These are phyloP conservation scores for Aotearoamyces nothofagi DNA, from an alignment of 2,329 filamentous ascomycete genomes.

Conservation along the genomic window DNA sequence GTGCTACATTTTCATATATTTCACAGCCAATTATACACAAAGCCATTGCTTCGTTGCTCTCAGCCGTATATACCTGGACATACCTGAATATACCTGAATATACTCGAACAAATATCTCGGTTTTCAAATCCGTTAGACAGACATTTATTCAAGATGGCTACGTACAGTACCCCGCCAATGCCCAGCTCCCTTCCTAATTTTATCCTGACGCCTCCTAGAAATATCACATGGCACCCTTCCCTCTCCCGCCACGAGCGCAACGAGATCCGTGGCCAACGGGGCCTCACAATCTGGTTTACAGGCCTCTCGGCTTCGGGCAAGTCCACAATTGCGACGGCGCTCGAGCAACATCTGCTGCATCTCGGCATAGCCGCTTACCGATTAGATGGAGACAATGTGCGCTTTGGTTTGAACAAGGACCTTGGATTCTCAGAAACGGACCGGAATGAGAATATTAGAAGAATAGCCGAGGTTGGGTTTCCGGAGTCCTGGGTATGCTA, in stretches of 20 bases:
- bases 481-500: constrained; percentile 1
- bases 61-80: too few species aligned
- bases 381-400: constrained; percentile 95
- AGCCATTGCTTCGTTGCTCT: too few species aligned
- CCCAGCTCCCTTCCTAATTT: constrained; percentile 1
- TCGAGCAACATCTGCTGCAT: constrained; percentile 93
- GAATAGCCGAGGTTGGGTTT: constrained; percentile 61
- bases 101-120: too few species aligned
- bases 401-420: constrained; percentile 96
- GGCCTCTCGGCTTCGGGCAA: constrained; percentile 94
- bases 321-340: constrained; percentile 88
- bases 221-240: constrained; percentile 81
- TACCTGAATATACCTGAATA: too few species aligned
- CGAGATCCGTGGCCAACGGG: constrained; percentile 62
- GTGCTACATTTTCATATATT: too few species aligned
- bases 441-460: constrained; percentile 93
- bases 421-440: constrained; percentile 87
- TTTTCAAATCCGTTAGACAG: too few species aligned
- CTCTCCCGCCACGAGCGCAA: constrained; percentile 68
- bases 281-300: constrained; percentile 95
- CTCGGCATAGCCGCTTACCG: constrained; percentile 74
- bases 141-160: constrained; percentile 8
- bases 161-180: constrained; percentile 3
- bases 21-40: too few species aligned
- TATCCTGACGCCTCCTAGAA: constrained; percentile 33